Percentiles rank a stretch among this genome's conserved stretches.
Conservation (phyloP, 352 stramenopile species). For the Phytophthora meadii region DNA sequence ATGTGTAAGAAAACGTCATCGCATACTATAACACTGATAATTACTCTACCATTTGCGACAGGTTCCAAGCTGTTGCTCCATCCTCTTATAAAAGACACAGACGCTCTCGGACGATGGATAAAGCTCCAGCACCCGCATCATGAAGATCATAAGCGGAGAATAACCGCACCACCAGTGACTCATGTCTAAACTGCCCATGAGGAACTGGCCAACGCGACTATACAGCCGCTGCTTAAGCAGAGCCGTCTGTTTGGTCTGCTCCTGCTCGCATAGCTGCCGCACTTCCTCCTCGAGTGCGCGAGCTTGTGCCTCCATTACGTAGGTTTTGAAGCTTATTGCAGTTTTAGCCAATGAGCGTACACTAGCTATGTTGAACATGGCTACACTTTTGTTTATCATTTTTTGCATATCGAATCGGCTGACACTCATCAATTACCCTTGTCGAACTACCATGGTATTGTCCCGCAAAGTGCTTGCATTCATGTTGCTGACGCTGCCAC, state of each 20-base stretch:
- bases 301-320: slow-evolving; percentile 42
- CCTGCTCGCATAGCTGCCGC: slow-evolving; percentile 42
- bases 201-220: slow-evolving; percentile 78
- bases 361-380: slow-evolving; percentile 7
- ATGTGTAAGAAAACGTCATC: slow-evolving; percentile 6
- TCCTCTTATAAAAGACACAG: slow-evolving; percentile 75
- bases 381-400: slow-evolving; percentile 15
- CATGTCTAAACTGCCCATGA: slow-evolving; percentile 65
- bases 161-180: slow-evolving; percentile 86
- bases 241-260: slow-evolving; percentile 44
- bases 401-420: neutral
- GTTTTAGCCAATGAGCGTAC: slow-evolving; percentile 30
- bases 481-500: slow-evolving; percentile 55
- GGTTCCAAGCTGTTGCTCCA: slow-evolving; percentile 64
- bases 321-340: slow-evolving; percentile 4
- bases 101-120: slow-evolving; percentile 76
- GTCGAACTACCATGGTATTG: slow-evolving; percentile 22
- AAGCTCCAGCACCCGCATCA: slow-evolving; percentile 87
- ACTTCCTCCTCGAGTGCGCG: slow-evolving; percentile 48
- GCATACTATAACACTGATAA: neutral
- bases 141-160: slow-evolving; percentile 86
- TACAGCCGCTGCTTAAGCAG: slow-evolving; percentile 77
- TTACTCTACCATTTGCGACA: slow-evolving; percentile 70
- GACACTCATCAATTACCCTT: slow-evolving; percentile 13
- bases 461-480: slow-evolving; percentile 56